Evolutionary conservation across 2,329 filamentous ascomycete species (phyloP), one percentile per base, ranked within the genome.

Genomic region (Ophiostoma novo-ulmi): DNA sequence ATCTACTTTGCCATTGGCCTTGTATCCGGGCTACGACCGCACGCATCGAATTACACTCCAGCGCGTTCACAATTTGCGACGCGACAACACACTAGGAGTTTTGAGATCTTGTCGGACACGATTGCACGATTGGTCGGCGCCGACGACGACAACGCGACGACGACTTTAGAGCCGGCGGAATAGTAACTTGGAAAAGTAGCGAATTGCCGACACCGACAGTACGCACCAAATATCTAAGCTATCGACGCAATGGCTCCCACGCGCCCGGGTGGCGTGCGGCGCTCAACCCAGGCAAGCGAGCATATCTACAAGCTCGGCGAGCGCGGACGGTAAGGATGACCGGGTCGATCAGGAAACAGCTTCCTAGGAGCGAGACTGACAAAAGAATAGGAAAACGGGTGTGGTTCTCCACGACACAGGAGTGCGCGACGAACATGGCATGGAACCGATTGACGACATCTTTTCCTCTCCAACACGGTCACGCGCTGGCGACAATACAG

Each of bases 361-460:
- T n/a, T 20, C 7, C 3, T 6, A 36, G n/a, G 31, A 10, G 44
- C 17, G 17, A 48, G 17, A 65, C 64, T 71, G 35, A 69, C 63
- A 35, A 22, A 2, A 20, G 22, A 17, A 6, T 26, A 97, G 94
- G 75, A 96, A 97, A 85, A 99, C 95, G 0, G 95, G 95, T 64
- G 86, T 97, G 36, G 91, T 88, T 0, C 80, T 98, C 41, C 87
- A 88, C 76, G 92, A 97, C 76, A 88, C 84, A 70, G 92, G 92
- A 69, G 83, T 89, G 72, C 91, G 93, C 81, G 94, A 98, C 80
- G 93, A 96, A 78, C 85, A 97, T 84, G 95, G 94, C 79, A 89
- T 99, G 83, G 93, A 97, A 78, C 90, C 92, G 48, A 86, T 97
- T 71, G 91, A 94, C 48, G 88, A 88, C 75, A 88, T 98, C 74